Conservation (phyloP, 2,329 filamentous ascomycete genomes). For the Monilinia laxa region DNA sequence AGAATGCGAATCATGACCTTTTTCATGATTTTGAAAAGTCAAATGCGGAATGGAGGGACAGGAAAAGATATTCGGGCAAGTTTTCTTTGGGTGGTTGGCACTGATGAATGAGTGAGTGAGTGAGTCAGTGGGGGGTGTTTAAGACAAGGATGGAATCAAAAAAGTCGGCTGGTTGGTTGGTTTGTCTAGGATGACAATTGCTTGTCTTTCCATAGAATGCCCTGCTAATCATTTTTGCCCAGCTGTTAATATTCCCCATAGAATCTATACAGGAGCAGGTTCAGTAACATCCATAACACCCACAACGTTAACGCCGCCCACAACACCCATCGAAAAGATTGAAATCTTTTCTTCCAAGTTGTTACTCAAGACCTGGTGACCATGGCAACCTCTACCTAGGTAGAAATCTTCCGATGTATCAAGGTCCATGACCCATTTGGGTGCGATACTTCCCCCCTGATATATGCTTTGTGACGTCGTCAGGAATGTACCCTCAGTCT, state of each 20-base stretch:
- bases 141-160: neutral
- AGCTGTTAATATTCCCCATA: constrained; percentile 1
- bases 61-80: neutral
- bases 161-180: neutral
- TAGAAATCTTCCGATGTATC: constrained; percentile 2
- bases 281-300: no score
- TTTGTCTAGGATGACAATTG: neutral
- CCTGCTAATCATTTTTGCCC: constrained; percentile 17
- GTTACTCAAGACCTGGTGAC: constrained; percentile 10
- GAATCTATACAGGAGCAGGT: no score
- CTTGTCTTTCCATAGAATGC: constrained; percentile 1
- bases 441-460: neutral
- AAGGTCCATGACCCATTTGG: neutral
- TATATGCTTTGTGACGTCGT: constrained; percentile 15
- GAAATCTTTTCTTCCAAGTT: neutral
- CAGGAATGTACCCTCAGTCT: neutral
- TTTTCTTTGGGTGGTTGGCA: neutral
- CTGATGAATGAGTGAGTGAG: neutral
- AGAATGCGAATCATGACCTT: neutral
- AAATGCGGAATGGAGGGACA: constrained; percentile 13
- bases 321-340: neutral
- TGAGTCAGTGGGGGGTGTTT: neutral
- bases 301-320: no score
- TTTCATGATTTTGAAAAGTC: neutral
- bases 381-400: neutral